phyloP scores from a whole-genome alignment of 2,329 filamentous ascomycete species.

The Chrysosporium keratinophilum region DNA sequence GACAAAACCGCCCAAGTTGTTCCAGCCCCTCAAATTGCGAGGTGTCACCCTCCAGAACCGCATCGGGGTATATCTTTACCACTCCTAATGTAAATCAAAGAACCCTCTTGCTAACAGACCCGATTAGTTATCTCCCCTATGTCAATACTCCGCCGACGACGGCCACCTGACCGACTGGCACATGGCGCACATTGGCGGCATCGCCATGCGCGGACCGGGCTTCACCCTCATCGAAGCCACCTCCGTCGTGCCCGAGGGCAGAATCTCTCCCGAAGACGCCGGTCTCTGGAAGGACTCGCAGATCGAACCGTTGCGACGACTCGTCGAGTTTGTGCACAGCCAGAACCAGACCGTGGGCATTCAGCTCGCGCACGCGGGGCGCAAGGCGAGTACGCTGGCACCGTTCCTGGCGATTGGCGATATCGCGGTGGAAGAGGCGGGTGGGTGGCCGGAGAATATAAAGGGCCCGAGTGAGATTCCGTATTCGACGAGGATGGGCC shows the following conservation, averaged over 20 bases:
- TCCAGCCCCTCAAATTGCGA: slow-evolving; percentile 47
- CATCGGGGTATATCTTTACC: slow-evolving; percentile 40
- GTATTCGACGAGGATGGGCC: slow-evolving; percentile 39
- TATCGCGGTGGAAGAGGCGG: slow-evolving; percentile 45
- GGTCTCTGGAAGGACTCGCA: slow-evolving; percentile 82
- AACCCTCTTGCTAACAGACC: neutral
- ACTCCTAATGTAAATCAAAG: neutral
- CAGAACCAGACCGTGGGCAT: slow-evolving; percentile 61
- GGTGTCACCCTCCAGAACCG: slow-evolving; percentile 58
- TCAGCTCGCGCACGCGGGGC: slow-evolving; percentile 67
- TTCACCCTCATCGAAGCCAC: slow-evolving; percentile 67
- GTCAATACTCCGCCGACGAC: slow-evolving; percentile 57
- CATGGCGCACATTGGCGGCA: slow-evolving; percentile 67
- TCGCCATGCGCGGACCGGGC: slow-evolving; percentile 59
- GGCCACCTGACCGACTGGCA: slow-evolving; percentile 74
- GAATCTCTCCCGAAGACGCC: slow-evolving; percentile 67
- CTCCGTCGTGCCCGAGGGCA: slow-evolving; percentile 60
- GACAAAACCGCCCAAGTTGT: slow-evolving; percentile 44
- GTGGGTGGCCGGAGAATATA: slow-evolving; percentile 47
- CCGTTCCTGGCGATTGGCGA: slow-evolving; percentile 52
- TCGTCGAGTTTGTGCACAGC: slow-evolving; percentile 25
- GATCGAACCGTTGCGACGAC: slow-evolving; percentile 36
- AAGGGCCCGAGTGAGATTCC: slow-evolving; percentile 50
- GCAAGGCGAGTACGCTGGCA: slow-evolving; percentile 52
- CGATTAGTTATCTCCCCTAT: slow-evolving; percentile 47